Percentiles rank a stretch among this genome's conserved stretches.
Conservation (phyloP, 1,284 basidiomycete species). For the Papiliotrema fonsecae region DNA sequence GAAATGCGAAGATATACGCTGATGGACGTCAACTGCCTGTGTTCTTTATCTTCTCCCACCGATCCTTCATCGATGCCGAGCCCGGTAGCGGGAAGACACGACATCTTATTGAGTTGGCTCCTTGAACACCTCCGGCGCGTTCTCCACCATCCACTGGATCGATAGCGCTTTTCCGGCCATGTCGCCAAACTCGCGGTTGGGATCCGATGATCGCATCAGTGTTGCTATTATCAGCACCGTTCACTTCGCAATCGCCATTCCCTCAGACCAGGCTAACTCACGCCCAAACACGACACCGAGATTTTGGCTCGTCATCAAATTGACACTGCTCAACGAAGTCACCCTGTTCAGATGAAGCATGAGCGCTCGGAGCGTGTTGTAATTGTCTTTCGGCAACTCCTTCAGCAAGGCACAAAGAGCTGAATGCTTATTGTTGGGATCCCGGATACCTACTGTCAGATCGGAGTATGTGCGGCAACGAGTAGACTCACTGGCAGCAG, state of each 20-base stretch:
- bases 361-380: slow-evolving; percentile 72
- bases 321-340: slow-evolving; percentile 63
- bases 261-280: too few species aligned
- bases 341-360: slow-evolving; percentile 87
- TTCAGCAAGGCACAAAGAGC: slow-evolving; percentile 66
- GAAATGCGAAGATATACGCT: too few species aligned
- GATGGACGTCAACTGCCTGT: too few species aligned
- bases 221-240: slow-evolving; percentile 60
- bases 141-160: slow-evolving; percentile 86
- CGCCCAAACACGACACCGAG: slow-evolving; percentile 99
- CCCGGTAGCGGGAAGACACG: too few species aligned
- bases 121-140: slow-evolving; percentile 58
- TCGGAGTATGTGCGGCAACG: background rate
- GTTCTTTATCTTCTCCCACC: too few species aligned
- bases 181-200: slow-evolving; percentile 85
- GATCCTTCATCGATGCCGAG: too few species aligned
- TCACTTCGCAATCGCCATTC: background rate
- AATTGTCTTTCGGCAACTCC: slow-evolving; percentile 79
- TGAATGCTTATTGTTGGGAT: slow-evolving; percentile 58
- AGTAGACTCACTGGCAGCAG: slow-evolving; percentile 56
- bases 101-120: too few species aligned
- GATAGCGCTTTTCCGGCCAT: slow-evolving; percentile 83
- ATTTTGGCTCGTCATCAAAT: slow-evolving; percentile 93
- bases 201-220: slow-evolving; percentile 81
- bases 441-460: slow-evolving; percentile 54